A percentile compares a stretch with the other conserved stretches of the same genome.
phyloP scores from a whole-genome alignment of 2,329 filamentous ascomycete genomes.

The Aspergillus awamori region DNA sequence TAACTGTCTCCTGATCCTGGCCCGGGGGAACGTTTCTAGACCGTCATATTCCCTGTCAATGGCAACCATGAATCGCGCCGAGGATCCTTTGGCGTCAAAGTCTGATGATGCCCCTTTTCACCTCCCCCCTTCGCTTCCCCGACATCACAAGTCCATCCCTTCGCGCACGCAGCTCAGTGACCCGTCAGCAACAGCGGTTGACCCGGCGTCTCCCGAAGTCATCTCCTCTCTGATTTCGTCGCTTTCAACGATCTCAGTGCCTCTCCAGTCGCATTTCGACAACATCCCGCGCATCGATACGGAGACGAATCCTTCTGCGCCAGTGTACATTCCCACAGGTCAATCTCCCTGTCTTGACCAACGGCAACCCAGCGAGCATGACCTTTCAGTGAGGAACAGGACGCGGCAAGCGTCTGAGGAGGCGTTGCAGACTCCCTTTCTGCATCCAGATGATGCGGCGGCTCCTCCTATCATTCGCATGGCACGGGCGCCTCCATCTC shows the following conservation, averaged over 20 bases:
- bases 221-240: slow-evolving; percentile 65
- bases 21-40: slow-evolving; percentile 15
- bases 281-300: slow-evolving; percentile 50
- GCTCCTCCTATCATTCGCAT: slow-evolving; percentile 76
- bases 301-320: slow-evolving; percentile 42
- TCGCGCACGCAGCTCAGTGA: slow-evolving; percentile 36
- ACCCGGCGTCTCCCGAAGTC: slow-evolving; percentile 52
- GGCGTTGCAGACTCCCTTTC: slow-evolving; percentile 51
- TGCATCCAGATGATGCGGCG: slow-evolving; percentile 60
- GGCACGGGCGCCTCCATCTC: slow-evolving; percentile 76
- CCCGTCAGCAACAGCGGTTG: slow-evolving; percentile 32
- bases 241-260: slow-evolving; percentile 62
- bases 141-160: slow-evolving; percentile 50
- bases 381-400: slow-evolving; percentile 74
- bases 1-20: slow-evolving; percentile 21
- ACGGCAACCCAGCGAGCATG: slow-evolving; percentile 32
- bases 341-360: slow-evolving; percentile 33
- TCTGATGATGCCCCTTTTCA: slow-evolving; percentile 32
- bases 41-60: slow-evolving; percentile 25
- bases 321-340: slow-evolving; percentile 31
- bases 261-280: slow-evolving; percentile 72
- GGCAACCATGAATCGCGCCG: slow-evolving; percentile 36
- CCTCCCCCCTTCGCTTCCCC: slow-evolving; percentile 37
- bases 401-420: slow-evolving; percentile 61
- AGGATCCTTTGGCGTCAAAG: slow-evolving; percentile 26